These are phyloP conservation scores for Globisporangium solare DNA, from an alignment of 352 stramenopile genomes.

Conservation along the genomic window DNA sequence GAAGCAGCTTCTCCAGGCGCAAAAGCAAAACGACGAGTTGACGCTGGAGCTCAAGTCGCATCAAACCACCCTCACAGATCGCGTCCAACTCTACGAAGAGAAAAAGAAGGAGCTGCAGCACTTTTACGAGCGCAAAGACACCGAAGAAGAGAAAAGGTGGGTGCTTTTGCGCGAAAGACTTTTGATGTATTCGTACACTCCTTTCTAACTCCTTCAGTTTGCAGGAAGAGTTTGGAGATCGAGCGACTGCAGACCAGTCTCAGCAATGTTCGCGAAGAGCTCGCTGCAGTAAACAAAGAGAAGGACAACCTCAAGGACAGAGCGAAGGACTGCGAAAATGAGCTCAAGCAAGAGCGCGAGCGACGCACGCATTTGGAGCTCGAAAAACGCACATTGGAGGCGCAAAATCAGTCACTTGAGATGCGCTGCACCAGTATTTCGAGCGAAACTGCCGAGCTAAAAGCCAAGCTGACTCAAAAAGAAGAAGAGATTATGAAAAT, in stretches of 20 bases:
- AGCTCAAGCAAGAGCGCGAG: constrained; percentile 50
- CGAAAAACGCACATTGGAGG: constrained; percentile 59
- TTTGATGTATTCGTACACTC: not conserved
- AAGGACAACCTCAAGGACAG: constrained; percentile 43
- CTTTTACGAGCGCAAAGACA: constrained; percentile 54
- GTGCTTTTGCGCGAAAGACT: not conserved
- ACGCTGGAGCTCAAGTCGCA: constrained; percentile 53
- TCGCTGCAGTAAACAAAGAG: constrained; percentile 43
- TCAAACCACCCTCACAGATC: constrained; percentile 38
- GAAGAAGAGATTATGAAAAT: constrained; percentile 64
- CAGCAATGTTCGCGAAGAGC: constrained; percentile 41
- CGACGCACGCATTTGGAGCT: constrained; percentile 45
- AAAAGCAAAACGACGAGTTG: constrained; percentile 55
- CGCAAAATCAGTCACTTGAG: constrained; percentile 53
- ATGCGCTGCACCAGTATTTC: constrained; percentile 24
- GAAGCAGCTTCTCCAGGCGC: constrained; percentile 41
- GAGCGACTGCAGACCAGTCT: constrained; percentile 49
- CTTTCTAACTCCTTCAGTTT: constrained; percentile 3
- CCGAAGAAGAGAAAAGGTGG: constrained; percentile 45
- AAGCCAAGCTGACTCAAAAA: constrained; percentile 59
- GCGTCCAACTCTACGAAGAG: constrained; percentile 52
- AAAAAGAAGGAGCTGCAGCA: constrained; percentile 62
- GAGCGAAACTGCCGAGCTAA: constrained; percentile 42
- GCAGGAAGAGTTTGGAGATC: constrained; percentile 45
- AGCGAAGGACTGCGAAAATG: constrained; percentile 32